phyloP scores from a whole-genome alignment of 192 early-diverging fungal species.

The Backusella parvicylindrica region DNA sequence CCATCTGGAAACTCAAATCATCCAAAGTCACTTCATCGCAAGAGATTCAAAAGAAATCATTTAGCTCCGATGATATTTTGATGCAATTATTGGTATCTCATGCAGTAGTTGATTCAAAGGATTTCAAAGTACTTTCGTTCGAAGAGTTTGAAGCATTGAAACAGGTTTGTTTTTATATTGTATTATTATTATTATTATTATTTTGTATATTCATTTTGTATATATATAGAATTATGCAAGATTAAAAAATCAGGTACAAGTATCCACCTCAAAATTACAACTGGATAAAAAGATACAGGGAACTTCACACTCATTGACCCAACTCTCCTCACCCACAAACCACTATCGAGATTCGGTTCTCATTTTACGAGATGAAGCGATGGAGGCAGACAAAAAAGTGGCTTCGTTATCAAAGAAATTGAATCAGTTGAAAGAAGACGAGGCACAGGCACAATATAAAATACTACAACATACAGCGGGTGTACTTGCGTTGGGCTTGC shows the following conservation, averaged over 20 bases:
- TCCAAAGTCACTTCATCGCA: neutral
- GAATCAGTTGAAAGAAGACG: constrained; percentile 45
- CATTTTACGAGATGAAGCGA: constrained; percentile 49
- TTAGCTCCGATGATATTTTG: constrained; percentile 16
- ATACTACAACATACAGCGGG: constrained; percentile 55
- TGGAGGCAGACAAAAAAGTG: constrained; percentile 49
- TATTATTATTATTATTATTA: neutral
- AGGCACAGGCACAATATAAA: constrained; percentile 39
- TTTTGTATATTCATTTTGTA: neutral
- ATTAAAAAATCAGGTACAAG: constrained; percentile 44
- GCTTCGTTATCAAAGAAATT: constrained; percentile 47
- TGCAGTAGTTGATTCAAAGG: constrained; percentile 51
- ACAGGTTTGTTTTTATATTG: constrained; percentile 29
- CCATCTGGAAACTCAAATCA: constrained; percentile 10
- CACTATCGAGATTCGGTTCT: constrained; percentile 48
- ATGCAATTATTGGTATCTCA: constrained; percentile 44
- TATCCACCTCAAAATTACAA: constrained; percentile 42
- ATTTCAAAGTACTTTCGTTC: constrained; percentile 47
- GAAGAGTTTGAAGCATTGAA: constrained; percentile 54
- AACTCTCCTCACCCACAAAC: constrained; percentile 23
- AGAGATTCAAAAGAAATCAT: neutral
- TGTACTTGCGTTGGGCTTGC: constrained; percentile 43
- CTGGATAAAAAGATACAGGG: constrained; percentile 59
- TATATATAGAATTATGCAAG: constrained; percentile 45
- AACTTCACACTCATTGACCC: constrained; percentile 51